These are phyloP conservation scores for Jamesozyma jinghongensis DNA, from an alignment of 805 yeast genomes.

Conservation along the genomic window DNA sequence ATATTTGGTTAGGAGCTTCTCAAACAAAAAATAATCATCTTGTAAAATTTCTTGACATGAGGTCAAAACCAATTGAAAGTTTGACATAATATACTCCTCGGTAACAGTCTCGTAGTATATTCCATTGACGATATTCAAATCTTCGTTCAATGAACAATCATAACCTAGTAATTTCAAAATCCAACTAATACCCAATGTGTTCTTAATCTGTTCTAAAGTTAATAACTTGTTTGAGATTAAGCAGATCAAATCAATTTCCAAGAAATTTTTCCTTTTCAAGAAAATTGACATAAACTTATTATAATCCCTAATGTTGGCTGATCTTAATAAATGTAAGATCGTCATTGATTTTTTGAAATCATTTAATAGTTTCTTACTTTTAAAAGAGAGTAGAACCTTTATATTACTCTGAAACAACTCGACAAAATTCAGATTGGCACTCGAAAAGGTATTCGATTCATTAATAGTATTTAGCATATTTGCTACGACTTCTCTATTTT, in stretches of 20 bases:
- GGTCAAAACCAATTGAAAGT: constrained; percentile 14
- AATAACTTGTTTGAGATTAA: constrained; percentile 23
- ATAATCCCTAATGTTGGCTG: constrained; percentile 19
- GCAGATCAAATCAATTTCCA: constrained; percentile 13
- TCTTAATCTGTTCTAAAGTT: constrained; percentile 21
- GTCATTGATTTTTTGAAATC: constrained; percentile 11
- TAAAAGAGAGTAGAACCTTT: constrained; percentile 12
- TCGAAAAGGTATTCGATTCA: neutral
- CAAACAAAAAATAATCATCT: constrained; percentile 11
- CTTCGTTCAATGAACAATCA: constrained; percentile 3
- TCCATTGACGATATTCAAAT: constrained; percentile 2
- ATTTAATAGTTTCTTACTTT: neutral
- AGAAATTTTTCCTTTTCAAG: constrained; percentile 24
- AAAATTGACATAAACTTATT: constrained; percentile 27
- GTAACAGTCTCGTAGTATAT: constrained; percentile 17
- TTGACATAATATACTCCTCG: constrained; percentile 16
- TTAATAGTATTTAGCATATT: constrained; percentile 11
- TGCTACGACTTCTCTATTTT: constrained; percentile 11
- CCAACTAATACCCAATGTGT: constrained; percentile 15
- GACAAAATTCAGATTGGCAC: constrained; percentile 11
- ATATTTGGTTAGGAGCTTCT: constrained; percentile 13
- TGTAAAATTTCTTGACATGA: constrained; percentile 8
- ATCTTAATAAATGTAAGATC: constrained; percentile 18
- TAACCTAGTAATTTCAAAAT: constrained; percentile 10
- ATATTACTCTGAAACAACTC: constrained; percentile 26